Percentiles rank a stretch among this genome's conserved stretches.
These are phyloP conservation scores for Paramecium primaurelia DNA, from an alignment of 73 alveolate species.

Conservation along the genomic window DNA sequence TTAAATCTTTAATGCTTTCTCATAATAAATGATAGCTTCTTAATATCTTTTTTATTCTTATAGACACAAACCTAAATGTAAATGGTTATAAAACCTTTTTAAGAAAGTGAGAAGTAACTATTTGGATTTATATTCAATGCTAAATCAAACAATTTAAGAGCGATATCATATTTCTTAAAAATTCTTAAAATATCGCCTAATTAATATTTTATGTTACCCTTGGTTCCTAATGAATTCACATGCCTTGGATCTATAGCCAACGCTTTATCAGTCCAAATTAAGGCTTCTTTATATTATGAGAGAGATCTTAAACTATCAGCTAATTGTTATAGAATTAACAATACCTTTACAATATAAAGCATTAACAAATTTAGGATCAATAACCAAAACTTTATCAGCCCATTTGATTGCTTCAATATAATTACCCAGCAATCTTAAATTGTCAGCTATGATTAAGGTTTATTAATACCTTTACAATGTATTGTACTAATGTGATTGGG, in stretches of 20 bases:
- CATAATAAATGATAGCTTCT: neutral
- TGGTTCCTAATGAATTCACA: neutral
- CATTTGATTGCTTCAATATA: neutral
- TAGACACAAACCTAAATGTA: neutral
- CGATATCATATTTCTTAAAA: neutral
- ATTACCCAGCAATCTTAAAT: neutral
- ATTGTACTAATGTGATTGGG: neutral
- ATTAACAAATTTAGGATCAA: neutral
- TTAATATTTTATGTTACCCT: neutral
- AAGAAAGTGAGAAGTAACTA: neutral
- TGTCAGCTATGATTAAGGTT: neutral
- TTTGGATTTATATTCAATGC: neutral
- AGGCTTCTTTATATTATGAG: neutral
- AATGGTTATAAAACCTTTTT: neutral
- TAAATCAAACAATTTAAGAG: neutral
- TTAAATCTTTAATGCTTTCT: neutral
- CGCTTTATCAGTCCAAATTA: neutral
- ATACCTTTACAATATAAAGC: neutral
- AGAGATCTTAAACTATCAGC: neutral
- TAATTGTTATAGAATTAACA: neutral
- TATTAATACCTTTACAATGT: neutral
- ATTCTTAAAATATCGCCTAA: neutral
- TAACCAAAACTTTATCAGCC: neutral
- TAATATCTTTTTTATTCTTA: neutral
- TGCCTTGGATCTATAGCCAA: neutral